Evolutionary conservation across 352 stramenopile species (phyloP), one percentile per base, ranked within the genome.

Genomic region (Elongisporangium undulatum): DNA sequence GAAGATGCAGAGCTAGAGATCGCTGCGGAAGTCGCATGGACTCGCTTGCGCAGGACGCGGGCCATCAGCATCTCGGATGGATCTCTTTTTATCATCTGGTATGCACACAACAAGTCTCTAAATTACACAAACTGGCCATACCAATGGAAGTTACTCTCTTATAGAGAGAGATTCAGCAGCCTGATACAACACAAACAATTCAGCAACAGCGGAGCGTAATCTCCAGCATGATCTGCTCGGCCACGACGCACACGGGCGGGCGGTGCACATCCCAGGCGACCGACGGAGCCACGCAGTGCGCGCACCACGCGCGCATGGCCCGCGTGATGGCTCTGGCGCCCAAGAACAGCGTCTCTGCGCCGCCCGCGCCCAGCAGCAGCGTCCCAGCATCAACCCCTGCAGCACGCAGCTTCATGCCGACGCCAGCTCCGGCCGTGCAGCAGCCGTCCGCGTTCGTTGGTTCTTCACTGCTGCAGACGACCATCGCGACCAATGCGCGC

Each of bases 271-370:
- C 80, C 13, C 45, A 63, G 1, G 80, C 76, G 10, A 73, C 72
- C 2, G 58, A 68, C 49, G 56, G 68, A 10, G 67, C 58, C 12
- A 76, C 71, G 21, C 71, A 86, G 45, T 95, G 86, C 62, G 72
- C 82, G 41, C 86, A 95, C 60, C 86, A 95, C 64, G 75, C 78
- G 56, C 82, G 86, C 10, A 89, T 95, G 69, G 77, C 82, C 41
- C 82, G 86, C 22, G 68, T 93, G 51, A 86, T 95, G 79, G 82
- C 83, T 38, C 66, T 95, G 15, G 86, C 81, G 5, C 82, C 85
- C 34, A 92, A 90, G 63, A 34, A 68, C 6, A 62, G 49, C 51
- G 13, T 51, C 58, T 53, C 53, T 58, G 26, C 49, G 45, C 59
- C 61, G 51, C 39, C 59, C 12, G 38, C 26, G 20, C 17, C 49